A percentile compares a stretch with the other conserved stretches of the same genome.
Conservation (phyloP, 2,329 filamentous ascomycete genomes). For the Talaromyces sp. region DNA sequence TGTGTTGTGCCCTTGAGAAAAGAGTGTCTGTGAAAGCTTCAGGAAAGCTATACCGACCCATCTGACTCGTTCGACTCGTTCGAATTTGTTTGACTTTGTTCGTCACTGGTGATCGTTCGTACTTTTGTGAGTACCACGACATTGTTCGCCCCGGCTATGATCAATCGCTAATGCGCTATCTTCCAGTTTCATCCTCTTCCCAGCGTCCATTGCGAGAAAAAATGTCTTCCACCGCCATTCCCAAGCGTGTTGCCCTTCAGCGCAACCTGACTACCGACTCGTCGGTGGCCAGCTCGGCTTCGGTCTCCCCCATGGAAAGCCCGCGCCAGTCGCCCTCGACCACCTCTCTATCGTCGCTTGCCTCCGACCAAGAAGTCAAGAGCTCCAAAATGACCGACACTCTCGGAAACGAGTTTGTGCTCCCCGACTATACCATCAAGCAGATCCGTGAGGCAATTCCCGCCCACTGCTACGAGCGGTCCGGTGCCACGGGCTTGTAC, state of each 20-base stretch:
- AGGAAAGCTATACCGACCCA: background rate
- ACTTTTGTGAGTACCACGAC: background rate
- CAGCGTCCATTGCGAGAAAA: background rate
- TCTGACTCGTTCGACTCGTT: background rate
- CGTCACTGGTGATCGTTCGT: background rate
- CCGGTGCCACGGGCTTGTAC: constrained; percentile 63
- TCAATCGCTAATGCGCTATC: background rate
- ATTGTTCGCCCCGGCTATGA: background rate
- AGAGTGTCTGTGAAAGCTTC: background rate
- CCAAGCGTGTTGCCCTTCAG: constrained; percentile 43
- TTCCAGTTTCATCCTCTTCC: background rate
- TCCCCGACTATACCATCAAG: constrained; percentile 96
- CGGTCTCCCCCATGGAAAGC: constrained; percentile 53
- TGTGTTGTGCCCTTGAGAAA: background rate
- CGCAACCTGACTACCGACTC: constrained; percentile 51
- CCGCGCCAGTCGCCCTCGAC: constrained; percentile 66
- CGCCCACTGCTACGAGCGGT: constrained; percentile 93
- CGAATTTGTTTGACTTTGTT: background rate
- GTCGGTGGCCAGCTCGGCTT: constrained; percentile 49
- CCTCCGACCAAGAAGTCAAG: constrained; percentile 51
- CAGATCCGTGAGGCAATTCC: constrained; percentile 95
- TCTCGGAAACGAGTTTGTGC: constrained; percentile 88
- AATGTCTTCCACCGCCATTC: constrained; percentile 48
- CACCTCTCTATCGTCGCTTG: constrained; percentile 87
- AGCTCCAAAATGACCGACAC: constrained; percentile 68